Evolutionary conservation across 306 rosid genomes (phyloP).

Genomic region (Casuarina equisetifolia): DNA sequence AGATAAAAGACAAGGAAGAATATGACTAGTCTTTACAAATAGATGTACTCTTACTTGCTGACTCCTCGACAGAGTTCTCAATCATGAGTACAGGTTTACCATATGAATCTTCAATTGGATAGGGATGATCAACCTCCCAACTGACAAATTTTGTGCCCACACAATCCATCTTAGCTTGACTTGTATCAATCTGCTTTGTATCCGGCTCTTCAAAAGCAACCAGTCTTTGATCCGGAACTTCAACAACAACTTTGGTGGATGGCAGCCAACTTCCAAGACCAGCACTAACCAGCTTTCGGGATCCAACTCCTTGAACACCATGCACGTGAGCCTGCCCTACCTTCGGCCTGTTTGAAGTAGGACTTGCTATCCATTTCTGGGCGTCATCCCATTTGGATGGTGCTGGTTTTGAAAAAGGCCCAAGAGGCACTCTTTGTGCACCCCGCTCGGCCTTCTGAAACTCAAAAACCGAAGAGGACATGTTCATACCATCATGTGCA

Average conservation of each 20-base stretch:
- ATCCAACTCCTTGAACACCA: constrained; percentile 53
- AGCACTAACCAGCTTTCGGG: constrained; percentile 47
- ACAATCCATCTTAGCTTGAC: constrained; percentile 62
- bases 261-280: constrained; percentile 63
- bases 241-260: constrained; percentile 72
- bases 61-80: constrained; percentile 41
- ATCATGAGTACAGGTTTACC: constrained; percentile 57
- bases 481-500: constrained; percentile 47
- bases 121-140: constrained; percentile 73
- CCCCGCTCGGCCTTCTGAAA: constrained; percentile 83
- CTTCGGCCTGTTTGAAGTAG: constrained; percentile 71
- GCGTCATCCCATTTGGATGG: constrained; percentile 99
- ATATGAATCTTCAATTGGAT: constrained; percentile 60
- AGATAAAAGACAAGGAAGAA: constrained; percentile 5
- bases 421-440: constrained; percentile 63
- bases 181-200: constrained; percentile 79
- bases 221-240: constrained; percentile 67
- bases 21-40: constrained; percentile 6
- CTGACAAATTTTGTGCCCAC: constrained; percentile 58
- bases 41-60: constrained; percentile 40
- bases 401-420: constrained; percentile 85
- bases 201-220: constrained; percentile 76
- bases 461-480: constrained; percentile 69
- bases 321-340: constrained; percentile 56
- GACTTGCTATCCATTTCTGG: constrained; percentile 97